These are phyloP conservation scores for Prunella vulgaris DNA, from an alignment of 257 asterid genomes.

Conservation along the genomic window DNA sequence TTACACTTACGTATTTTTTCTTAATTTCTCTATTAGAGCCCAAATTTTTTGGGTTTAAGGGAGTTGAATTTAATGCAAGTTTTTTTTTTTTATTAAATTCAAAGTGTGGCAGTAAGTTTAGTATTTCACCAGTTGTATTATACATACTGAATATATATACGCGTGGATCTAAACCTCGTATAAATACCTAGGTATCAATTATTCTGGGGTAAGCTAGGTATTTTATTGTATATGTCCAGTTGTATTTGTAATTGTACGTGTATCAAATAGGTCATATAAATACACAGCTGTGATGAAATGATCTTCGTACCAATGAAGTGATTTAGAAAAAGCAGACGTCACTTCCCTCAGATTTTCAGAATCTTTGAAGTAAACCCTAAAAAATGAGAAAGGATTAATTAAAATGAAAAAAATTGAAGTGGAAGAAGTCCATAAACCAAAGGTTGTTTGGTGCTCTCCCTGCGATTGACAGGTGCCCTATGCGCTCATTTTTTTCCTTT, in stretches of 20 bases:
- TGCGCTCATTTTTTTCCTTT: conserved; percentile 3
- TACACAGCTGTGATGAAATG: background rate
- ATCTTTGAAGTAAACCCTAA: conserved; percentile 46
- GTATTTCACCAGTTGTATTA: too few relatives aligned
- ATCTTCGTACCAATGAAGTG: background rate
- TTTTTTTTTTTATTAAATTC: too few relatives aligned
- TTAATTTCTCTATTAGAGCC: too few relatives aligned
- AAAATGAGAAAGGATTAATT: background rate
- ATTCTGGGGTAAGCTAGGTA: background rate
- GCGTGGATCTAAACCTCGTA: too few relatives aligned
- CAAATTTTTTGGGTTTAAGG: too few relatives aligned
- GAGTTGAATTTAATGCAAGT: too few relatives aligned
- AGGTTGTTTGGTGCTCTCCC: conserved; percentile 7
- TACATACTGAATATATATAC: too few relatives aligned
- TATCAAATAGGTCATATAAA: background rate
- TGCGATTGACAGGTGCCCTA: conserved; percentile 32
- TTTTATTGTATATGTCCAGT: too few relatives aligned
- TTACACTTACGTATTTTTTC: too few relatives aligned
- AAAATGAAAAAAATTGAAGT: background rate
- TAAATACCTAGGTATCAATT: too few relatives aligned
- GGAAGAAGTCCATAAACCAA: background rate
- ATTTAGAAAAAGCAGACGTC: conserved; percentile 22
- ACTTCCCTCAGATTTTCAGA: conserved; percentile 23
- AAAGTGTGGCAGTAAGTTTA: too few relatives aligned
- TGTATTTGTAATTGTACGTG: too few relatives aligned